Base-by-base conservation (phyloP, 1,139 yeast species). In the Candida sanyaensis region DNA sequence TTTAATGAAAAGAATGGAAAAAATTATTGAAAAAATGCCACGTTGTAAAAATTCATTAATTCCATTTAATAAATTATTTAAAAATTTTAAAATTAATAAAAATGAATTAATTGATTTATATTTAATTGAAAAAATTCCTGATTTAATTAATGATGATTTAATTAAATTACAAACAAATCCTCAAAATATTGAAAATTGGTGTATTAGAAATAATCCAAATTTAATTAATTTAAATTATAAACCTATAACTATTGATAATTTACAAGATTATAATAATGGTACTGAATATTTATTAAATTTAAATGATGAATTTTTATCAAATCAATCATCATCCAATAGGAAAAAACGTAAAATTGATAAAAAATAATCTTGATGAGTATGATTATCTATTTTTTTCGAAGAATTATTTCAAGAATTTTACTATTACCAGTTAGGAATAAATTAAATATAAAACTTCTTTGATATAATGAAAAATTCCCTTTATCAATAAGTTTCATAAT, bases 361-460 rank as follows among this genome's bases (percentile, higher is more conserved):
- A 24, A 33, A 26, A 23, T 33, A 24, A 33, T n/a, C 5, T 4
- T 6, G 29, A 12, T 77, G 64, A 46, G 77, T 81, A 17, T n/a
- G 72, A 65, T 36, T 8, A 36, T 4, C 39, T 17, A 13, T 10
- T 31, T 57, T 68, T 75, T 17, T 17, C 21, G 21, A 41, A 78
- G 69, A 46, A 83, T 61, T 32, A 66, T 66, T 53, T 86, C 93
- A 60, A 88, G 66, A 41, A 86, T 71, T 31, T 71, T 71, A 5
- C 80, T 73, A 55, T 81, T 80, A 43, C 79, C 76, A n/a, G 10
- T 24, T 8, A 68, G 52, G 59, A 90, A 85, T 50, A 88, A 68
- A 45, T 85, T 92, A 56, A 90, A 77, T 8, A 91, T 73, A 58
- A 84, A 87, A 55, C 83, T 77, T 38, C 96, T 68, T 36, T 83